Evolutionary conservation across 768 basidiomycete species (phyloP), one percentile per base, ranked within the genome.

Genomic region (Rhizopogon rudus): DNA sequence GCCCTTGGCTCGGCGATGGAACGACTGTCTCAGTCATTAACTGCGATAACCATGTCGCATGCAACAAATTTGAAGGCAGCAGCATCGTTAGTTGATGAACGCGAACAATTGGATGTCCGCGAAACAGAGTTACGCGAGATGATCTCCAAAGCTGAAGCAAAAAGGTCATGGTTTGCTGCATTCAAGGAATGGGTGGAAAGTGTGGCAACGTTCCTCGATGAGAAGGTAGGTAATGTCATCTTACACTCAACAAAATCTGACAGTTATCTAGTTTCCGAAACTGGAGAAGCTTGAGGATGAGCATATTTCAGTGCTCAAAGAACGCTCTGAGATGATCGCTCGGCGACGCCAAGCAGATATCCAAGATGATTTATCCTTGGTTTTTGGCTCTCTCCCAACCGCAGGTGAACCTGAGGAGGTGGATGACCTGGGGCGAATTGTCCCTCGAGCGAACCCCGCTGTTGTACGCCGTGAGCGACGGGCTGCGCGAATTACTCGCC

Each of bases 161-260:
- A 93, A 70, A 75, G 90, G 46, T 82, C 83, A 16, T 94, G 92
- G 91, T 93, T 93, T 61, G 74, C 72, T 10, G 79, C 80, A 50
- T 90, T 94, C 73, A 78, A 74, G 52, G 88, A 91, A 39, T 91
- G 89, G 87, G 71, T 91, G 0, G 92, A 93, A 67, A 81, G 81
- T 56, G 81, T 93, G 6, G 92, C 88, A 4, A 80, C 80, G n/a
- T 93, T 94, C 67, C 73, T 94, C 17, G 92, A 94, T 63, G 88
- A 90, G 72, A 94, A 94, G 83, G 91, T 89, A 17, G 3, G 70
- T 56, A 45, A 29, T 16, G 37, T 20, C 43, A 37, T 43, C 55
- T n/a, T 14, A 29, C 49, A 42, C 16, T 20, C 10, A n/a, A 6
- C 5, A 16, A 2, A n/a, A 42, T 25, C n/a, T 53, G 28, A 22